Base-by-base conservation (phyloP, 2,329 filamentous ascomycete genomes). In the Dendryphion nanum region DNA sequence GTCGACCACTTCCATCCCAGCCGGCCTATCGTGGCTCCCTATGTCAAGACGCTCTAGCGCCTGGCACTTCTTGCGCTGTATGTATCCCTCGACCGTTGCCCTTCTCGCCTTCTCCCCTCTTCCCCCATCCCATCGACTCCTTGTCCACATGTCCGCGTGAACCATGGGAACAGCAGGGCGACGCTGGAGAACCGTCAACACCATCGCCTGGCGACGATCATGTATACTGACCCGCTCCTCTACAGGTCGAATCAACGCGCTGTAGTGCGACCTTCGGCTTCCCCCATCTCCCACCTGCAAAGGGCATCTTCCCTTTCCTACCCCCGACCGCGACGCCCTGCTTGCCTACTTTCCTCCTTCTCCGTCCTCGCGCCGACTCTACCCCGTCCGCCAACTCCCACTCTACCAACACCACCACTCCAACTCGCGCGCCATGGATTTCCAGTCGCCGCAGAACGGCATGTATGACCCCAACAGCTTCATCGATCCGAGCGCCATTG, bases 401-500 rank as follows among this genome's bases (percentile, higher is more conserved):
- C 30, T 14, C 33, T 45, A 44, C 6, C 13, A 5, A 20, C 13
- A 21, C 6, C 7, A 8, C 21, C 7, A 19, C 10, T 6, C 29
- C 8, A 24, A 17, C 40, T 42, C 54, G 54, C 57, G 50, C 60
- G 53, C 24, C 51, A 61, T 64, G 57, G 60, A 63, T 43, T 64
- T 64, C 53, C 59, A 63, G 38, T 54, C 53, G 4, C 57, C 60
- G 30, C 60, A 64, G 46, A 63, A 60, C 45, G 51, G 49, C 45
- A 61, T 63, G 54, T 63, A 58, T 45, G 59, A 63, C 40, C 54
- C 59, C 38, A 53, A 59, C 37, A 63, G 49, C 50, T 62, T 63
- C 60, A 58, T 66, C 44, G 63, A 66, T 44, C 62, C 63, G n/a
- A 64, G 59, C 53, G 62, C 63, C 44, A 64, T 67, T 40, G 55